phyloP scores from a whole-genome alignment of 345 rosid species.

The Orychophragmus violaceus region DNA sequence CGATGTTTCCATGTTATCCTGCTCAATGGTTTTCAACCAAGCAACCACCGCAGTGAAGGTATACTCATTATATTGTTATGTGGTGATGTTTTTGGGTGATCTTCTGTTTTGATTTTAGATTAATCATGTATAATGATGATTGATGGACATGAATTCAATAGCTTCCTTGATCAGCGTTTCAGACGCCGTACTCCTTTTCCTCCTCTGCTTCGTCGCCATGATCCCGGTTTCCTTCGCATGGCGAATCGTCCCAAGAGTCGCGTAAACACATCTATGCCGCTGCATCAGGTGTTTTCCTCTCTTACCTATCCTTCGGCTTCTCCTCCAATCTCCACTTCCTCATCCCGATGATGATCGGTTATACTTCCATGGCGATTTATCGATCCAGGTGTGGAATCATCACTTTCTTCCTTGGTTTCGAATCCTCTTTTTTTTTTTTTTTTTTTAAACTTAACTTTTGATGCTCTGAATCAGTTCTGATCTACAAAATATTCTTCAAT shows the following conservation, averaged over 20 bases:
- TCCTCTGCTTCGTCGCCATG: slow-evolving; percentile 80
- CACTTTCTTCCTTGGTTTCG: slow-evolving; percentile 62
- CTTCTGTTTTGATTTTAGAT: no score
- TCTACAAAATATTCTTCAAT: not conserved
- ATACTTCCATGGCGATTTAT: slow-evolving; percentile 64
- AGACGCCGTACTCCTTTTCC: slow-evolving; percentile 76
- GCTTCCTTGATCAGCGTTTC: slow-evolving; percentile 84
- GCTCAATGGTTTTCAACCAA: no score
- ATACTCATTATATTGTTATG: no score
- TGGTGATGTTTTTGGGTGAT: no score
- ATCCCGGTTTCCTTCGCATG: slow-evolving; percentile 69
- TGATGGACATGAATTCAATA: slow-evolving; percentile 48
- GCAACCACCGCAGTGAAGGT: no score
- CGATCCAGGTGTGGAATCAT: slow-evolving; percentile 67
- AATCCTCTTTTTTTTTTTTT: not conserved
- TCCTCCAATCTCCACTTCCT: slow-evolving; percentile 91
- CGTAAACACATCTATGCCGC: slow-evolving; percentile 65
- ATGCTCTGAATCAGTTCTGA: not conserved
- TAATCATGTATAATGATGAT: no score
- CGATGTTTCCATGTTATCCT: no score
- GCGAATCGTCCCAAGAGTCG: slow-evolving; percentile 63
- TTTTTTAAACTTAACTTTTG: not conserved
- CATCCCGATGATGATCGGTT: slow-evolving; percentile 75
- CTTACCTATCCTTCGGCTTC: slow-evolving; percentile 79
- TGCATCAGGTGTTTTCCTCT: slow-evolving; percentile 55